Evolutionary conservation across 2,329 filamentous ascomycete species (phyloP).

Genomic region (Fonsecaea monophora): DNA sequence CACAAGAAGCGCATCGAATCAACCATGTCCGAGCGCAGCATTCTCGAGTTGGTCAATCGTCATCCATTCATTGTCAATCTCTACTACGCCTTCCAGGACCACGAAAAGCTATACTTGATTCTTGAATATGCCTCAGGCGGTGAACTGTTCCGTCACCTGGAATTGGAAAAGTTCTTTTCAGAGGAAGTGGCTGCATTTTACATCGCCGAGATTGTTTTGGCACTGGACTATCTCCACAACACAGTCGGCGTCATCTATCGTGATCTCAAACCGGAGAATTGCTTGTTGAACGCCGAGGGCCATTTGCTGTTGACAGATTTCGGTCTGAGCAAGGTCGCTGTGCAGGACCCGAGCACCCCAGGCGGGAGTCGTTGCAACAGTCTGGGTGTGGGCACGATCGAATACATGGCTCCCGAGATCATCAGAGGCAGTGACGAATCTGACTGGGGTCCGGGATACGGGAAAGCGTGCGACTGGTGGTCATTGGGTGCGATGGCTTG

Average conservation of each 20-base stretch:
- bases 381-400: constrained; percentile 83
- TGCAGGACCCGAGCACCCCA: constrained; percentile 65
- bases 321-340: constrained; percentile 90
- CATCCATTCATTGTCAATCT: constrained; percentile 98
- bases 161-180: constrained; percentile 91
- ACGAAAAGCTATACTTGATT: constrained; percentile 95
- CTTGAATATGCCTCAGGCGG: constrained; percentile 97
- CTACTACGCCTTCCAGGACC: constrained; percentile 97
- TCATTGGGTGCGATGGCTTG: constrained; percentile 91
- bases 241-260: constrained; percentile 94
- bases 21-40: constrained; percentile 94
- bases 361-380: constrained; percentile 77
- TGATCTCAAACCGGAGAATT: constrained; percentile 97
- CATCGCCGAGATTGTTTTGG: constrained; percentile 97
- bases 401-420: constrained; percentile 99
- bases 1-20: constrained; percentile 97
- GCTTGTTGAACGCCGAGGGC: constrained; percentile 86
- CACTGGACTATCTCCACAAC: constrained; percentile 89
- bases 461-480: constrained; percentile 98
- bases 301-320: constrained; percentile 96
- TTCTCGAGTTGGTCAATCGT: constrained; percentile 92
- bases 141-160: constrained; percentile 94
- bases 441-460: constrained; percentile 62
- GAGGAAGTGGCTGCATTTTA: constrained; percentile 92
- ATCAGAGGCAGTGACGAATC: constrained; percentile 73